phyloP scores from a whole-genome alignment of 2,329 filamentous ascomycete species.

The Fusarium stilboides region DNA sequence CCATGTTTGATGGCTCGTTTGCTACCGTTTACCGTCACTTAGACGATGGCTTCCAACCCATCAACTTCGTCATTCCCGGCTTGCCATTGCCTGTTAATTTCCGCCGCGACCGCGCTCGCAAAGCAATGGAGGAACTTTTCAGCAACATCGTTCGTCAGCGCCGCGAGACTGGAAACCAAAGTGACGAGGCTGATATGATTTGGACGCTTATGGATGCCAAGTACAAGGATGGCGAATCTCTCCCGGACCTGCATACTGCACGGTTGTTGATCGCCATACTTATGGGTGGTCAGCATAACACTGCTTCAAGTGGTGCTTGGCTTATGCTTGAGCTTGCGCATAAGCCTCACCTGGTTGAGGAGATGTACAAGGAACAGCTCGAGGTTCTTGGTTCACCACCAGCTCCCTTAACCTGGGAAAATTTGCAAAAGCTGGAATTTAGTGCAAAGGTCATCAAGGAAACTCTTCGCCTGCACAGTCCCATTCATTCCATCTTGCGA shows the following conservation, averaged over 20 bases:
- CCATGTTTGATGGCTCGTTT: slow-evolving; percentile 83
- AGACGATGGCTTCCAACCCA: slow-evolving; percentile 88
- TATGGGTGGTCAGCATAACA: slow-evolving; percentile 92
- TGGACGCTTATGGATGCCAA: slow-evolving; percentile 87
- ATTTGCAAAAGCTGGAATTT: slow-evolving; percentile 81
- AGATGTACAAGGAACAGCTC: slow-evolving; percentile 86
- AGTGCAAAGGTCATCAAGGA: slow-evolving; percentile 90
- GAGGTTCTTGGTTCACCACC: slow-evolving; percentile 79
- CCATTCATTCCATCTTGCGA: slow-evolving; percentile 94
- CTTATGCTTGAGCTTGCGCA: slow-evolving; percentile 86
- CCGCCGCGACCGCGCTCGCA: slow-evolving; percentile 82
- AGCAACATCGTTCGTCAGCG: slow-evolving; percentile 83
- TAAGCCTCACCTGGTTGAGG: slow-evolving; percentile 81
- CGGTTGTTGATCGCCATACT: slow-evolving; percentile 94
- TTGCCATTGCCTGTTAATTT: slow-evolving; percentile 88
- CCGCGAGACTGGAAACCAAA: slow-evolving; percentile 65
- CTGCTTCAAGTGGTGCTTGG: slow-evolving; percentile 86
- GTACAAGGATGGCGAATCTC: slow-evolving; percentile 83
- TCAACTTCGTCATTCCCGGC: slow-evolving; percentile 92
- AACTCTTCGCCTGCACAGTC: slow-evolving; percentile 89
- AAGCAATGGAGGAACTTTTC: slow-evolving; percentile 84
- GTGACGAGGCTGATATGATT: slow-evolving; percentile 81
- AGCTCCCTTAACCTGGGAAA: slow-evolving; percentile 81
- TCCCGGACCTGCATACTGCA: slow-evolving; percentile 86
- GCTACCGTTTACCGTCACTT: slow-evolving; percentile 88